These are phyloP conservation scores for Poa pratensis DNA, from an alignment of 176 grass and related monocot genomes.

Conservation along the genomic window DNA sequence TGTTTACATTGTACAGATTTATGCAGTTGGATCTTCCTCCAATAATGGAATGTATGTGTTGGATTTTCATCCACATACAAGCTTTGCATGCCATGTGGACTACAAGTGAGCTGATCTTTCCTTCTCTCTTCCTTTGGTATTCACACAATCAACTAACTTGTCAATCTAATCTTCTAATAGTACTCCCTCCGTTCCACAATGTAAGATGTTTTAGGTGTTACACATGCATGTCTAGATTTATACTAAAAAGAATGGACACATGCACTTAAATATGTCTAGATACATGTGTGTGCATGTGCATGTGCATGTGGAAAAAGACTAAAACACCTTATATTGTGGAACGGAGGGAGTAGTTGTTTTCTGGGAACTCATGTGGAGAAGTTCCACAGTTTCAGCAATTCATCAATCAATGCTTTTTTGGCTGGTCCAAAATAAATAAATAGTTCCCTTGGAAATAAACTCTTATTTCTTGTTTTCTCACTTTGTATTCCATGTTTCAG, in stretches of 20 bases:
- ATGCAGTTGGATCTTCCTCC: constrained; percentile 80
- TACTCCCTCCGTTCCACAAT: too few species aligned
- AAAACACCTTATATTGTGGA: too few species aligned
- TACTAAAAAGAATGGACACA: too few species aligned
- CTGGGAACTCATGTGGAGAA: constrained; percentile 18
- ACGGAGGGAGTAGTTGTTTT: not conserved
- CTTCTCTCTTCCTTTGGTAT: constrained; percentile 20
- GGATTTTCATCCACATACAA: constrained; percentile 83
- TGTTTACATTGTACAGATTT: constrained; percentile 59
- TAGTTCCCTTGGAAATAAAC: constrained; percentile 5
- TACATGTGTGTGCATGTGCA: too few species aligned
- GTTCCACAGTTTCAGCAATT: constrained; percentile 21
- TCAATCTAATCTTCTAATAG: constrained; percentile 8
- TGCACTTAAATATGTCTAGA: too few species aligned
- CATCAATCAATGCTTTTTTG: not conserved
- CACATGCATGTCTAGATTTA: too few species aligned
- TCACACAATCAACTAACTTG: not conserved
- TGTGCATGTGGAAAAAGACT: too few species aligned
- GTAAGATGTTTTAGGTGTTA: too few species aligned
- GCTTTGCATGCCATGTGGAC: constrained; percentile 78
- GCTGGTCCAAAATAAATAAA: not conserved
- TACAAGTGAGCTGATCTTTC: constrained; percentile 67
- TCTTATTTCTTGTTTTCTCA: constrained; percentile 16
- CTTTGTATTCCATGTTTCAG: constrained; percentile 52
- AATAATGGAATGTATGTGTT: constrained; percentile 71